Conservation (phyloP, 2,329 filamentous ascomycete species). For the Malbranchea zuffiana region DNA sequence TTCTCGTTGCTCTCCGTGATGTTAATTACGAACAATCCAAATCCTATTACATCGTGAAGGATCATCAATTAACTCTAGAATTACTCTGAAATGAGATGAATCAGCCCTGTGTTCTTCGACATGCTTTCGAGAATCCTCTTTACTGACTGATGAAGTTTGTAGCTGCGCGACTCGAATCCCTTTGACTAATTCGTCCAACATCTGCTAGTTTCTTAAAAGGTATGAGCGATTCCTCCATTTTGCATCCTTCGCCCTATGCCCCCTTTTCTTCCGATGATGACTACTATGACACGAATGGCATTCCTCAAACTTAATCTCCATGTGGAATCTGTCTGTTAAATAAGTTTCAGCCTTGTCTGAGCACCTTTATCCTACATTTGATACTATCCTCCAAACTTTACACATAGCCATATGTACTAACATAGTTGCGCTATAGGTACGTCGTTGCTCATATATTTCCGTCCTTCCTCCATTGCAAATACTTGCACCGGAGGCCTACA, state of each 20-base stretch:
- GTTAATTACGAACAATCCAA: conserved; percentile 47
- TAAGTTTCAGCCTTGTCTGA: conserved; percentile 65
- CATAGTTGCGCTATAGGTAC: conserved; percentile 8
- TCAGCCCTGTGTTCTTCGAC: conserved; percentile 2
- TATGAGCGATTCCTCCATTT: conserved; percentile 20
- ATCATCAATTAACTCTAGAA: conserved; percentile 42
- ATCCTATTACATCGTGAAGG: conserved; percentile 46
- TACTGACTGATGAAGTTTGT: conserved; percentile 8
- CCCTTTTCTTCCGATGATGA: conserved; percentile 44
- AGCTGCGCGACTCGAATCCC: conserved; percentile 4
- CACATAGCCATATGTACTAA: conserved; percentile 24
- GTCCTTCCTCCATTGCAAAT: conserved; percentile 14
- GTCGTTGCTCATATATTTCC: neutral
- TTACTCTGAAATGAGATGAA: conserved; percentile 41
- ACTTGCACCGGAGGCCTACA: conserved; percentile 20
- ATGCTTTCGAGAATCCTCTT: conserved; percentile 6
- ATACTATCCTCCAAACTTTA: conserved; percentile 8
- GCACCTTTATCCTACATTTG: conserved; percentile 17
- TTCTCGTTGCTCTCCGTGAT: conserved; percentile 20
- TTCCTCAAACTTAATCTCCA: conserved; percentile 55
- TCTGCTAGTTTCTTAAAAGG: conserved; percentile 37
- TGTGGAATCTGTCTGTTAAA: conserved; percentile 52
- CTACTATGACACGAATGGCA: conserved; percentile 53
- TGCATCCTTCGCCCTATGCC: conserved; percentile 10
- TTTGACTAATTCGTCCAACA: conserved; percentile 2